These are phyloP conservation scores for Syzygium syzygioides DNA, from an alignment of 441 rosid genomes.

Conservation along the genomic window DNA sequence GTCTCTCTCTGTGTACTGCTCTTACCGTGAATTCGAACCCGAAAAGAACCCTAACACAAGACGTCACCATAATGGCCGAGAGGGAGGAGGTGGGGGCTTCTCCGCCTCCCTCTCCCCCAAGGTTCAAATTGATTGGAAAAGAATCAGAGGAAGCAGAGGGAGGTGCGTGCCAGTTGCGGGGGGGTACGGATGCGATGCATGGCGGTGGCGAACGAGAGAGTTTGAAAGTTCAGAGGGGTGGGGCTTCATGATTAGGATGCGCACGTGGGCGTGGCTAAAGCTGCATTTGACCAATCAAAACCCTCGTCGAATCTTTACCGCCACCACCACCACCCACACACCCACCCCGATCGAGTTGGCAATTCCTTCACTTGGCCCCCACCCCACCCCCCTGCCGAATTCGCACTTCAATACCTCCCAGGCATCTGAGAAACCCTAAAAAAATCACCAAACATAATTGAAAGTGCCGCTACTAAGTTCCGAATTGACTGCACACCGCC, in stretches of 20 bases:
- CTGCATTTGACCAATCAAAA: neutral
- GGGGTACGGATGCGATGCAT: neutral
- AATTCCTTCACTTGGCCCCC: neutral
- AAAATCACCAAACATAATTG: neutral
- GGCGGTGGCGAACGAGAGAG: neutral
- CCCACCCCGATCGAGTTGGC: neutral
- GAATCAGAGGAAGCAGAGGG: neutral
- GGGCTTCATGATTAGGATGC: neutral
- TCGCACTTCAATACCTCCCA: neutral
- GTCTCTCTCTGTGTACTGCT: neutral
- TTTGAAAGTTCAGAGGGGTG: neutral
- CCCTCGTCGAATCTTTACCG: neutral
- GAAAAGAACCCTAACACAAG: neutral
- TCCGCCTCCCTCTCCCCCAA: neutral
- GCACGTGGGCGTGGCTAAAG: neutral
- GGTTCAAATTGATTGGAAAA: neutral
- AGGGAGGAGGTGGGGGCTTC: neutral
- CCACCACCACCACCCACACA: neutral
- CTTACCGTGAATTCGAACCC: too few species aligned
- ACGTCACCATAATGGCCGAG: neutral
- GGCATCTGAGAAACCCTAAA: neutral
- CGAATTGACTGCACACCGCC: neutral
- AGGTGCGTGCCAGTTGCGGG: neutral
- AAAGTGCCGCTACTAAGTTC: neutral
- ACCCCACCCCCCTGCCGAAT: neutral